These are phyloP conservation scores for Serendipita indica DNA, from an alignment of 768 basidiomycete species.

Conservation along the genomic window DNA sequence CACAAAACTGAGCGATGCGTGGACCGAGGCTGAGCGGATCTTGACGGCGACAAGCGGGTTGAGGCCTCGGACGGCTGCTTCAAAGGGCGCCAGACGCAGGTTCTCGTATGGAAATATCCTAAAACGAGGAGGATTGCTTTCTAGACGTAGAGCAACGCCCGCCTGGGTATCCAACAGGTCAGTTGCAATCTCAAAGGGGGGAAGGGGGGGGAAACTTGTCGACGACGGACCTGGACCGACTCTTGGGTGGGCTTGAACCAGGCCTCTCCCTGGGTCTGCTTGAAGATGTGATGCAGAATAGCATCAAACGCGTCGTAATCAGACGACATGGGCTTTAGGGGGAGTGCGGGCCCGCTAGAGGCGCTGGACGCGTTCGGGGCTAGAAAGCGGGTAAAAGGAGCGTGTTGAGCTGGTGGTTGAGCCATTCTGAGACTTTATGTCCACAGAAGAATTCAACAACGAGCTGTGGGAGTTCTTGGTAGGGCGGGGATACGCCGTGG, in stretches of 20 bases:
- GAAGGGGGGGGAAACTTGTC: not conserved
- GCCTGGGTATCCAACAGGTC: not conserved
- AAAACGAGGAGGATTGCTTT: constrained; percentile 24
- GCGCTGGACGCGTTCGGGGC: too few species aligned
- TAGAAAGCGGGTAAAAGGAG: too few species aligned
- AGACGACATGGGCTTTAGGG: too few species aligned
- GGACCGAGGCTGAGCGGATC: constrained; percentile 60
- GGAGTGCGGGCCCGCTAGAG: too few species aligned
- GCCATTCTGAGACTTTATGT: too few species aligned
- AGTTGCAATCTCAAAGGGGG: too few species aligned
- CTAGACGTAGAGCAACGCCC: not conserved
- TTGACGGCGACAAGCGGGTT: constrained; percentile 82
- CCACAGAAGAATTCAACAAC: too few species aligned
- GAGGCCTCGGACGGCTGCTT: constrained; percentile 55
- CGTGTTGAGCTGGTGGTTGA: too few species aligned
- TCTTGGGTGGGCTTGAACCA: constrained; percentile 82
- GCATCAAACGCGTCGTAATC: constrained; percentile 51
- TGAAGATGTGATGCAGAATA: constrained; percentile 65
- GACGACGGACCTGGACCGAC: constrained; percentile 10
- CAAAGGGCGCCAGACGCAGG: constrained; percentile 63
- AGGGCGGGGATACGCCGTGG: too few species aligned
- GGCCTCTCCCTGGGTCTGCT: constrained; percentile 62
- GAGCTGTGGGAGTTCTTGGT: too few species aligned
- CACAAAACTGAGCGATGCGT: constrained; percentile 51
- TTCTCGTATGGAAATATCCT: constrained; percentile 81